phyloP scores from a whole-genome alignment of 176 grass and related monocot species.

The Oryza australiensis region DNA sequence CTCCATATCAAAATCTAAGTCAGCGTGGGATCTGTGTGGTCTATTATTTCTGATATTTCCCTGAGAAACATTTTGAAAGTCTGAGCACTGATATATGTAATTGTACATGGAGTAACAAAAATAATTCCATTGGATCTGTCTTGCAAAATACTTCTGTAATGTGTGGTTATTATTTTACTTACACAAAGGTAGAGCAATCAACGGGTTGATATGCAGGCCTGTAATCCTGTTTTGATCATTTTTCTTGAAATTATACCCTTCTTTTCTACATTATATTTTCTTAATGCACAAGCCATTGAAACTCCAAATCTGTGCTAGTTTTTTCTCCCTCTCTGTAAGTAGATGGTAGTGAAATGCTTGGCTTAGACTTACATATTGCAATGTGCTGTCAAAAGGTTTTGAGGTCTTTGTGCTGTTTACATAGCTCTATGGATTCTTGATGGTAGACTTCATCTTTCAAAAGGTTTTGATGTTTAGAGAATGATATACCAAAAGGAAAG shows the following conservation, averaged over 20 bases:
- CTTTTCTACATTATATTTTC: not conserved
- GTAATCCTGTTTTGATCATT: not conserved
- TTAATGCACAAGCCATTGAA: not conserved
- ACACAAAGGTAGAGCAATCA: not conserved
- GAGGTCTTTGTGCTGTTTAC: too few relatives aligned
- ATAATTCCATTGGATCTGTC: not conserved
- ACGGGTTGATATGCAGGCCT: constrained; percentile 2
- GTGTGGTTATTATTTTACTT: too few relatives aligned
- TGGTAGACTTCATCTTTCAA: not conserved
- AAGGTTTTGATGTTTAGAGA: not conserved
- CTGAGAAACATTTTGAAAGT: too few relatives aligned
- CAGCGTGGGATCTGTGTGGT: not conserved
- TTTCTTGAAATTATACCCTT: not conserved
- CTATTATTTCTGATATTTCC: not conserved
- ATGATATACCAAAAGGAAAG: not conserved
- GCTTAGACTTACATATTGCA: constrained; percentile 3
- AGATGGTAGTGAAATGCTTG: not conserved
- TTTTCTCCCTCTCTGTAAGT: not conserved
- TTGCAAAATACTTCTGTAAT: not conserved
- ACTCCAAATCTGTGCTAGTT: not conserved
- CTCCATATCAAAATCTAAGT: not conserved
- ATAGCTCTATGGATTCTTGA: not conserved
- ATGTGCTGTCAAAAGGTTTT: not conserved
- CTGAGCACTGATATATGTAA: not conserved
- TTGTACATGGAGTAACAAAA: too few relatives aligned